Base-by-base conservation (phyloP, 2,329 filamentous ascomycete genomes). In the Fusarium fujikuroi region DNA sequence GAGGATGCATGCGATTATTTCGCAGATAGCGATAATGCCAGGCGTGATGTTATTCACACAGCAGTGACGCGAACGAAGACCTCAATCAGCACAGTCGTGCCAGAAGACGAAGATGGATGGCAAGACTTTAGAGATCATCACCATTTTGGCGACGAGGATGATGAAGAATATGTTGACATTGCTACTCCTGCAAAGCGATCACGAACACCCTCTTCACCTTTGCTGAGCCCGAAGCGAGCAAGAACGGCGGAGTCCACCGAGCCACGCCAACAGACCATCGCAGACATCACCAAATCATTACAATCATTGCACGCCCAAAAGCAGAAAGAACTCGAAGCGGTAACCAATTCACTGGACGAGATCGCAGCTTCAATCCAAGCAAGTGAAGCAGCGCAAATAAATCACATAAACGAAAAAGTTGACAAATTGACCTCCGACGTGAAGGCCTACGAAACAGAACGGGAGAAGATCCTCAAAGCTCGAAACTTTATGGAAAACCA, bases 401-500 rank as follows among this genome's bases (percentile, higher is more conserved):
- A 42, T 2, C 3, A 42, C 16, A 25, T 25, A 9, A 63, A 42
- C 7, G n/a, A 25, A 15, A 43, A 7, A 11, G 30, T 62, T 1
- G 37, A 68, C n/a, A 53, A 14, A 4, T 9, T 68, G 7, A 37
- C 25, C 14, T 47, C 40, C 5, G 19, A 54, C 6, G 18, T 68
- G 5, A 68, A 68, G 15, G 9, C 16, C 4, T 68, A 54, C 19
- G 47, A 68, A 37, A n/a, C 25, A 11, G 32, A 68, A 43, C 44
- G 42, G 1, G 47, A 68, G 4, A 63, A 49, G 16, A 43, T 54
- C 9, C 14, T 54, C 2, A 54, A 62, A 25, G n/a, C 10, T 5
- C 42, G 21, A 18, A 15, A 11, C 1, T 23, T 54, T 3, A 30
- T 53, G 1, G 37, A 49, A 12, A 15, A 68, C 15, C 47, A 68